Conservation (phyloP, 2,329 filamentous ascomycete species). For the Cordyceps farinosa region DNA sequence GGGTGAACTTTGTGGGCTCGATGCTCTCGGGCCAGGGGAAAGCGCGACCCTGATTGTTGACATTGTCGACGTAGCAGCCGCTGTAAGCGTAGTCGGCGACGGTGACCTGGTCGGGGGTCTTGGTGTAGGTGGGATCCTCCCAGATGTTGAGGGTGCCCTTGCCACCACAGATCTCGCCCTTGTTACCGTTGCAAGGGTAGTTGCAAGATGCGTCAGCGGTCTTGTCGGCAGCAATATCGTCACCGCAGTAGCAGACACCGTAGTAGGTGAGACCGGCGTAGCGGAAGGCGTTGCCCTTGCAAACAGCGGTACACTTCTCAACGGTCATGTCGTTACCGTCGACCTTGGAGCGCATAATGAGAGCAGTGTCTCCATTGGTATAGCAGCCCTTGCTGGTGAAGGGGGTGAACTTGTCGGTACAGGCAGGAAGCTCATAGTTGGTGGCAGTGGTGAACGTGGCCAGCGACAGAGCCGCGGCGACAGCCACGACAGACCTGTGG, state of each 20-base stretch:
- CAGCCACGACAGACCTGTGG: slow-evolving; percentile 31
- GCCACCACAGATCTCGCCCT: slow-evolving; percentile 45
- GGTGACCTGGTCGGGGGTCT: slow-evolving; percentile 42
- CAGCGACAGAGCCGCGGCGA: slow-evolving; percentile 38
- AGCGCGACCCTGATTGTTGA: slow-evolving; percentile 36
- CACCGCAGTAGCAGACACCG: slow-evolving; percentile 51
- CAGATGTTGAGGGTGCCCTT: slow-evolving; percentile 45
- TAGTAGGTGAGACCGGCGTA: slow-evolving; percentile 51
- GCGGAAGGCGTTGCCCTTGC: slow-evolving; percentile 50
- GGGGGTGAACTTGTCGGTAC: slow-evolving; percentile 42
- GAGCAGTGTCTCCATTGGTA: slow-evolving; percentile 36
- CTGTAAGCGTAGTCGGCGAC: slow-evolving; percentile 52
- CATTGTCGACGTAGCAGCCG: slow-evolving; percentile 58
- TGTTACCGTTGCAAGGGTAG: slow-evolving; percentile 50
- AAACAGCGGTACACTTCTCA: slow-evolving; percentile 45
- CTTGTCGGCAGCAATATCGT: slow-evolving; percentile 50
- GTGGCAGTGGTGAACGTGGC: slow-evolving; percentile 37
- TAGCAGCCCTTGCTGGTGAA: slow-evolving; percentile 49
- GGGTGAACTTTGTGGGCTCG: slow-evolving; percentile 37
- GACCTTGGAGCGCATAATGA: slow-evolving; percentile 41
- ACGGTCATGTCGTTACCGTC: slow-evolving; percentile 42
- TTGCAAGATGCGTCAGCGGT: slow-evolving; percentile 53
- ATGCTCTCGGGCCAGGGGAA: slow-evolving; percentile 43
- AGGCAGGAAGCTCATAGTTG: slow-evolving; percentile 44
- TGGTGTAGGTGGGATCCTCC: slow-evolving; percentile 46